phyloP scores from a whole-genome alignment of 2,329 filamentous ascomycete species.

The Venturia aucupariae region DNA sequence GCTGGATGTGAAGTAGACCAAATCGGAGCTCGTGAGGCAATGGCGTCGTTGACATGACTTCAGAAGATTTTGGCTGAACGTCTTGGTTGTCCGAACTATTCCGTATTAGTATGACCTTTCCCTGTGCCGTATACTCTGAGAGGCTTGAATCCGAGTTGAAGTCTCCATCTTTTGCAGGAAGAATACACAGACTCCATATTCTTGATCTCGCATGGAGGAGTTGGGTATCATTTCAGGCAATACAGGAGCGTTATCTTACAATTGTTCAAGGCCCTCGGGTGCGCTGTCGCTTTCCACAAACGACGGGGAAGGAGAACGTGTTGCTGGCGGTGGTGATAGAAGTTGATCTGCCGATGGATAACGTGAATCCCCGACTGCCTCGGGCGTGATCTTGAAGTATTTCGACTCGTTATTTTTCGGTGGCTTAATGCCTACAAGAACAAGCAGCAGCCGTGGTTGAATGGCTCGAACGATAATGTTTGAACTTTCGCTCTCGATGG shows the following conservation, averaged over 20 bases:
- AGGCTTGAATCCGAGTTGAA: too few relatives aligned
- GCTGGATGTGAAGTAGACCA: conserved; percentile 37
- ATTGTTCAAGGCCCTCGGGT: background rate
- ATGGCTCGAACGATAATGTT: conserved; percentile 39
- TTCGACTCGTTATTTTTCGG: conserved; percentile 20
- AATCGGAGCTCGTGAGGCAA: conserved; percentile 18
- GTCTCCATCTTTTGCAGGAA: background rate
- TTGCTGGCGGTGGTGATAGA: background rate
- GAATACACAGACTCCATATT: background rate
- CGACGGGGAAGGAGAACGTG: conserved; percentile 12
- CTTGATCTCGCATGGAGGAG: too few relatives aligned
- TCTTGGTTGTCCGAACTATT: background rate
- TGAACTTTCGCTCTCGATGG: conserved; percentile 35
- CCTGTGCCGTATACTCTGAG: background rate
- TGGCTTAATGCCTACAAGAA: conserved; percentile 39
- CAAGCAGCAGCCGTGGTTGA: conserved; percentile 37
- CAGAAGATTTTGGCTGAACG: conserved; percentile 26
- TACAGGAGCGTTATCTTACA: background rate
- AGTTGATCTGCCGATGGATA: conserved; percentile 24
- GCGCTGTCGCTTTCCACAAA: background rate
- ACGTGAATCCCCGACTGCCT: conserved; percentile 31
- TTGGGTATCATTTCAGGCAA: too few relatives aligned
- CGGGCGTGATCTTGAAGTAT: conserved; percentile 36
- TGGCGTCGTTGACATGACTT: conserved; percentile 26
- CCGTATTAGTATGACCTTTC: background rate